A percentile compares a stretch with the other conserved stretches of the same genome.
These are phyloP conservation scores for Fusarium azukiicola DNA, from an alignment of 2,329 filamentous ascomycete species.

Conservation along the genomic window DNA sequence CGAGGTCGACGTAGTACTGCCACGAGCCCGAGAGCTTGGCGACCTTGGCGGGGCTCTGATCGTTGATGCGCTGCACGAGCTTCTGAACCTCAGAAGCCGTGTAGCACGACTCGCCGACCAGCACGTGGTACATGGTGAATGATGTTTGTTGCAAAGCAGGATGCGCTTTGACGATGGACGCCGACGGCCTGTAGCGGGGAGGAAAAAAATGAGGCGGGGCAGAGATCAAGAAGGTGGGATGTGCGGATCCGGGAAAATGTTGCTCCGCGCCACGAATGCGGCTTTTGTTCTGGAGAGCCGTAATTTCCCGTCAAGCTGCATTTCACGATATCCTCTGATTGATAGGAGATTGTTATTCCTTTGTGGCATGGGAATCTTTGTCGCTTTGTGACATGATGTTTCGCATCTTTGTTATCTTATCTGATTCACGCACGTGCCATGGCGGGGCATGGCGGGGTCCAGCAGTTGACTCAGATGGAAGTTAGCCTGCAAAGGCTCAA, in stretches of 20 bases:
- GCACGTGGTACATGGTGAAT: constrained; percentile 61
- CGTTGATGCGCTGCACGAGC: constrained; percentile 69
- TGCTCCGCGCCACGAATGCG: constrained; percentile 39
- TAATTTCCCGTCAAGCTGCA: neutral
- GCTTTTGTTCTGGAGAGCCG: neutral
- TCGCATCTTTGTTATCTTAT: neutral
- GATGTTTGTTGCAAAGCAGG: constrained; percentile 50
- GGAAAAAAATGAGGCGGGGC: constrained; percentile 52
- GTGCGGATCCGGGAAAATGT: constrained; percentile 44
- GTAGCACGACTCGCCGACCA: constrained; percentile 73
- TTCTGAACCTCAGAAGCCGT: constrained; percentile 68
- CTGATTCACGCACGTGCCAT: constrained; percentile 26
- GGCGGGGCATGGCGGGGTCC: constrained; percentile 22
- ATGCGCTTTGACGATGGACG: constrained; percentile 52
- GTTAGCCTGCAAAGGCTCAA: constrained; percentile 3
- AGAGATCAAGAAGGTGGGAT: constrained; percentile 36
- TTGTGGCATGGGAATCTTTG: neutral
- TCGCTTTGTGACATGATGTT: neutral
- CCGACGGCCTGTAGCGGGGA: constrained; percentile 43
- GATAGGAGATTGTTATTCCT: neutral
- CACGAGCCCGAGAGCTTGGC: constrained; percentile 74
- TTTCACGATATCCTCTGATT: neutral
- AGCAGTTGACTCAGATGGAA: constrained; percentile 1
- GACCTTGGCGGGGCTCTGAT: constrained; percentile 68
- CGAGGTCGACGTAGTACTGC: constrained; percentile 85